A percentile compares a stretch with the other conserved stretches of the same genome.
phyloP scores from a whole-genome alignment of 2,329 filamentous ascomycete species.

The Alternaria brassicicola region DNA sequence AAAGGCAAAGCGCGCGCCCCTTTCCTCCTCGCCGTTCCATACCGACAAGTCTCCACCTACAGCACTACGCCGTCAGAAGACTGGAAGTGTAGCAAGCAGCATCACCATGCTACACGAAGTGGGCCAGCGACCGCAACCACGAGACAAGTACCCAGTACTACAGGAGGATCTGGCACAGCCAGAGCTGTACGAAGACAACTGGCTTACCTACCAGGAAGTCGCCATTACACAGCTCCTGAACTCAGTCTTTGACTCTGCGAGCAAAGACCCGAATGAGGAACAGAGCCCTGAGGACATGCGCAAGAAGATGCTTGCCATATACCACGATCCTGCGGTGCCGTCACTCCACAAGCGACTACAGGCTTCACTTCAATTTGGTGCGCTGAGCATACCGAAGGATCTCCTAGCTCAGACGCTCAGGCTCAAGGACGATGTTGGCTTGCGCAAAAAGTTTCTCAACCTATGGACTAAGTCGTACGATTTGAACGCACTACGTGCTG shows the following conservation, averaged over 20 bases:
- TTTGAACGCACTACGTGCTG: slow-evolving; percentile 56
- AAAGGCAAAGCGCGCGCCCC: slow-evolving; percentile 26
- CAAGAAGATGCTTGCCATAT: slow-evolving; percentile 58
- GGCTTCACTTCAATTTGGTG: slow-evolving; percentile 64
- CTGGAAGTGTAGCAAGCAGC: slow-evolving; percentile 35
- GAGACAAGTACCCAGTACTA: slow-evolving; percentile 59
- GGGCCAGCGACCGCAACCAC: slow-evolving; percentile 34
- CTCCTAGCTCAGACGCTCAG: slow-evolving; percentile 53
- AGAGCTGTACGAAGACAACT: slow-evolving; percentile 67
- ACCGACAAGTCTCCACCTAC: slow-evolving; percentile 46
- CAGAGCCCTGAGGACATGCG: slow-evolving; percentile 49
- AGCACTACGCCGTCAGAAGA: slow-evolving; percentile 36
- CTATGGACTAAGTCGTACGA: slow-evolving; percentile 66
- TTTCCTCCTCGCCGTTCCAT: slow-evolving; percentile 47
- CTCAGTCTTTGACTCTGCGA: slow-evolving; percentile 56
- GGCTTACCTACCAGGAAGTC: slow-evolving; percentile 67
- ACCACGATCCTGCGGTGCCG: slow-evolving; percentile 59
- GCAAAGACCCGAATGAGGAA: slow-evolving; percentile 32
- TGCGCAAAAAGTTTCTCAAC: slow-evolving; percentile 62
- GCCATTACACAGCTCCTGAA: slow-evolving; percentile 67
- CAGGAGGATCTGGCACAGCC: slow-evolving; percentile 61
- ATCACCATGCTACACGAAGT: slow-evolving; percentile 43
- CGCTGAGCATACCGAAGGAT: slow-evolving; percentile 62
- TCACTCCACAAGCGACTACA: slow-evolving; percentile 63
- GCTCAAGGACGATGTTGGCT: slow-evolving; percentile 62